These are phyloP conservation scores for Ogataea parapolymorpha DNA, from an alignment of 805 yeast genomes.

Conservation along the genomic window DNA sequence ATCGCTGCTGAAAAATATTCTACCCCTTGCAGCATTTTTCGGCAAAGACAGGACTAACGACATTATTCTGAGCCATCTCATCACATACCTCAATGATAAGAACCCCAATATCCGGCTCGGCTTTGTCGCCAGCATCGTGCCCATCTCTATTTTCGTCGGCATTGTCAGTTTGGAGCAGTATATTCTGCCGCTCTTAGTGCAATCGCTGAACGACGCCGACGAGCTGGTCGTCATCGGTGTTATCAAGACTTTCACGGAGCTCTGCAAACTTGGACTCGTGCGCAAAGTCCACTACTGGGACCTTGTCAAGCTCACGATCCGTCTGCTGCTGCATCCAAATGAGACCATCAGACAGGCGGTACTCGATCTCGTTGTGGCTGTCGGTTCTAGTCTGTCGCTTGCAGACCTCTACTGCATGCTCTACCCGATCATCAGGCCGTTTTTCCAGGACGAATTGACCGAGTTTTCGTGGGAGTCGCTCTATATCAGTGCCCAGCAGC, in stretches of 20 bases:
- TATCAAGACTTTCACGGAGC: constrained; percentile 52
- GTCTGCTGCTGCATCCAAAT: constrained; percentile 79
- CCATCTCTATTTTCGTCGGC: constrained; percentile 79
- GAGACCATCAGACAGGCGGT: constrained; percentile 77
- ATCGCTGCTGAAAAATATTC: constrained; percentile 65
- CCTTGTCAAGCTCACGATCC: constrained; percentile 46
- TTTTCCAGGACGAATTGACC: constrained; percentile 70
- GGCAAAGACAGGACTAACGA: constrained; percentile 90
- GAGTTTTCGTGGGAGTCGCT: constrained; percentile 64
- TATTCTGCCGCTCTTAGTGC: constrained; percentile 77
- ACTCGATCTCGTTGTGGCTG: constrained; percentile 55
- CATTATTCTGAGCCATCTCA: constrained; percentile 81
- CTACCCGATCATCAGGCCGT: constrained; percentile 76
- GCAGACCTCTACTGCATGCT: constrained; percentile 84
- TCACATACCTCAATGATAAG: constrained; percentile 84
- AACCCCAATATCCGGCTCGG: constrained; percentile 63
- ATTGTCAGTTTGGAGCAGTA: constrained; percentile 81
- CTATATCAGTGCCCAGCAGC: constrained; percentile 63
- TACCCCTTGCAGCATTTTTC: constrained; percentile 74
- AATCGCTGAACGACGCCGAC: constrained; percentile 80
- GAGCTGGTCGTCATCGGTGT: constrained; percentile 76
- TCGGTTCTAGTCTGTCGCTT: constrained; percentile 57
- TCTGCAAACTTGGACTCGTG: constrained; percentile 56
- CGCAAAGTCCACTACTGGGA: constrained; percentile 52
- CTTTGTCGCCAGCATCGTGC: constrained; percentile 68